Evolutionary conservation across 257 asterid genomes (phyloP), one percentile per base, ranked within the genome.

Genomic region (Ehretia macrophylla): DNA sequence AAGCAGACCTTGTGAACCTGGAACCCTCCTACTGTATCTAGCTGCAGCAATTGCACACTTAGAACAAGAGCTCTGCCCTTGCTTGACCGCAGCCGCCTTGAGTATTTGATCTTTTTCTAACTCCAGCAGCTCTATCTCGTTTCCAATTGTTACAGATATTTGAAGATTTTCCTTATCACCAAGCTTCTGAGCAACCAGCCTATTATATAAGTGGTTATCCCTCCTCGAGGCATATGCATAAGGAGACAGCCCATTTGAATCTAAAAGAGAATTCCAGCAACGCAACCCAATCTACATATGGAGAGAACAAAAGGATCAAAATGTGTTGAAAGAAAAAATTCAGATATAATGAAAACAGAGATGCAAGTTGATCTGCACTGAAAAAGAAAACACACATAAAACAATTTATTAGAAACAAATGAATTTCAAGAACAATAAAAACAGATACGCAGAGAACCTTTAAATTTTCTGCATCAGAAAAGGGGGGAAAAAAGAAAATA

Each of bases 221-320:
- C 94, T 80, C 94, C 82, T 82, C 55, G 61, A 57, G 27, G 97
- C 94, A 63, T 84, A 84, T 21, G 89, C 83, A 51, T 58, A 69
- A 44, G 95, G 97, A 56, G 97, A 86, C 48, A 86, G 78, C 61
- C 97, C 97, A 51, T 75, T 80, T 40, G 82, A 73, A 61, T 89
- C 97, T 32, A 82, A 76, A 46, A 78, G 79, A 22, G 94, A 71
- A 27, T 77, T 83, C 95, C 97, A 89, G 70, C 85, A 64, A 17
- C 32, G 68, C 81, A 89, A 57, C 42, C 95, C 97, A 64, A 86
- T 73, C 95, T 86, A 66, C 68, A 66, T 12, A 67, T 42, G n/a
- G n/a, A 40, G 20, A 42, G 48, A 51, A 47, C 22, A 51, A 47
- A 47, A 35, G n/a, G 20, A 54, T 27, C 8, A 42, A 22, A 55